Base-by-base conservation (phyloP, 805 yeast species). In the Hanseniaspora guilliermondii region DNA sequence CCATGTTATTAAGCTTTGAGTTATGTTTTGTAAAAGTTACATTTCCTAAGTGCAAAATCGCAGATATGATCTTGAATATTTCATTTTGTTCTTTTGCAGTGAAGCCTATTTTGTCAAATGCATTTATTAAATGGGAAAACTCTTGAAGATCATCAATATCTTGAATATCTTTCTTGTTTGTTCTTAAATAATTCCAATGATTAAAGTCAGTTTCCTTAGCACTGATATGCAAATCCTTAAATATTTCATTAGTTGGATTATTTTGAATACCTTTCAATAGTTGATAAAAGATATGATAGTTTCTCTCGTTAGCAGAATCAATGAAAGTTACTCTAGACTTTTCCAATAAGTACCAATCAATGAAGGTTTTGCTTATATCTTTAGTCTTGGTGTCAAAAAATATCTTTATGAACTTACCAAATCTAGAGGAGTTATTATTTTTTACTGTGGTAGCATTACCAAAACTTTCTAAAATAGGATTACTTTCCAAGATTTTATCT, bases 391-490 rank as follows among this genome's bases (percentile, higher is more conserved):
- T 24, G 55, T 77, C 75, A 60, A 91, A 86, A 64, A 82, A 87
- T 56, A 93, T 85, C 63, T 88, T 84, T 59, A 93, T 86, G 64
- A 93, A 93, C 69, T 93, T 93, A 38, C 99, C 99, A 66, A 93
- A 93, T 64, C 99, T 78, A 6, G 97, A 91, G 3, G 97, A 88
- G 68, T 93, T 93, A 66, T 89, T 82, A 66, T 93, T 93, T 62
- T 93, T 78, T 16, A 87, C 86, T 0, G 99, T 93, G 63, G 91
- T 95, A 1, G 99, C 91, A 67, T 93, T 93, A 61, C 99, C 99
- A 68, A 93, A 93, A 33, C 96, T 80, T 68, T 93, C 99, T 60
- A 93, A 69, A 49, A 93, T 87, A 1, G 98, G 99, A 64, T 93
- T 93, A 7, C 97, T 96, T 64, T 87, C 89, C 33, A 93, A 68